Evolutionary conservation across 306 rosid genomes (phyloP).

Genomic region (Vigna reflexopilosa): DNA sequence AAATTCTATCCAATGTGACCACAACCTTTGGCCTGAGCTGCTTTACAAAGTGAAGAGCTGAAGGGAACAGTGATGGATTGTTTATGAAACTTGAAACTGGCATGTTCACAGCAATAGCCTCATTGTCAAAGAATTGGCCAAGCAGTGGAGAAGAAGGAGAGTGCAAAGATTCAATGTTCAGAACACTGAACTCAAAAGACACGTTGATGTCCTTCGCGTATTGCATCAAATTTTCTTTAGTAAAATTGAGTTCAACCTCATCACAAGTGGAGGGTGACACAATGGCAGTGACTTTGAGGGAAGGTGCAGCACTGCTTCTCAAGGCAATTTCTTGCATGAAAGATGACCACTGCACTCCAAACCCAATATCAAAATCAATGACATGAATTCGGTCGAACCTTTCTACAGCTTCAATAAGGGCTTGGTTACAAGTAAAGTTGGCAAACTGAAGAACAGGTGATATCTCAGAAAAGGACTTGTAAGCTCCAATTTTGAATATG

Average conservation of each 20-base stretch:
- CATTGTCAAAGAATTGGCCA: constrained; percentile 53
- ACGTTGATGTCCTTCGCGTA: constrained; percentile 73
- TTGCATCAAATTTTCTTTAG: constrained; percentile 67
- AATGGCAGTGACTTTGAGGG: constrained; percentile 81
- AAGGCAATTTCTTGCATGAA: constrained; percentile 87
- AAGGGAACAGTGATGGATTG: constrained; percentile 56
- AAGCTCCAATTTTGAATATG: constrained; percentile 85
- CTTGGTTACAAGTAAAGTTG: constrained; percentile 90
- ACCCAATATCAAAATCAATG: constrained; percentile 88
- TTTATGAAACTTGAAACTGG: constrained; percentile 66
- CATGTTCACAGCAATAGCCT: constrained; percentile 77
- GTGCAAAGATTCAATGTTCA: constrained; percentile 64
- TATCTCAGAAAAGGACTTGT: constrained; percentile 84
- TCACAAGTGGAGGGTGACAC: constrained; percentile 63
- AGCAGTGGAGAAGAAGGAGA: constrained; percentile 66
- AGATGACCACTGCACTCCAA: constrained; percentile 96
- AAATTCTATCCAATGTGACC: constrained; percentile 69
- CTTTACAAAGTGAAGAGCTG: constrained; percentile 69
- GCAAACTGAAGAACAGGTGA: constrained; percentile 90
- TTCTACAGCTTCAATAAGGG: constrained; percentile 78
- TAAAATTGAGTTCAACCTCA: constrained; percentile 79
- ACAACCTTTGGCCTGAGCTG: constrained; percentile 78
- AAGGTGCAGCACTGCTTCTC: constrained; percentile 60
- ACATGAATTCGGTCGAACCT: constrained; percentile 71
- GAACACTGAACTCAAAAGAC: constrained; percentile 65